phyloP scores from a whole-genome alignment of 2,329 filamentous ascomycete genomes.

The Botrytis cinerea region DNA sequence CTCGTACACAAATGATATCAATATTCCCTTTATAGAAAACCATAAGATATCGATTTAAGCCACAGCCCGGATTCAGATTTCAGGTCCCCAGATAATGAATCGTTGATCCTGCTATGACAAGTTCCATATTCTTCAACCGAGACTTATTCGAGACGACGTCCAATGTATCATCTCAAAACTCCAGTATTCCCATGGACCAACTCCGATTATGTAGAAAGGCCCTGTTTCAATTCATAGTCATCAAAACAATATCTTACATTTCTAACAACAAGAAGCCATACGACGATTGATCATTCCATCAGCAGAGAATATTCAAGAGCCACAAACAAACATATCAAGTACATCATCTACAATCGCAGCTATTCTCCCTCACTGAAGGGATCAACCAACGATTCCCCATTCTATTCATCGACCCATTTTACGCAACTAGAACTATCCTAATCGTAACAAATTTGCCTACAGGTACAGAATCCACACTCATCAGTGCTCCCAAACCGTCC shows the following conservation, averaged over 20 bases:
- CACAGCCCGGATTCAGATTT: accelerated
- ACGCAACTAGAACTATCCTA: accelerated
- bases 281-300: neutral
- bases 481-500: too few relatives aligned
- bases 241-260: neutral
- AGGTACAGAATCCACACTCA: too few relatives aligned
- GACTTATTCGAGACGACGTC: neutral
- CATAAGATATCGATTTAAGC: neutral
- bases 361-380: neutral
- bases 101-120: too few relatives aligned
- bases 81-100: neutral
- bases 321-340: neutral
- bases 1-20: accelerated
- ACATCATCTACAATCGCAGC: accelerated
- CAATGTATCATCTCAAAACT: neutral
- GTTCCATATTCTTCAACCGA: too few relatives aligned
- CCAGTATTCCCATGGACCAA: too few relatives aligned
- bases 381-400: neutral
- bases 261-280: neutral
- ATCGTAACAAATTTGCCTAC: accelerated
- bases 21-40: accelerated
- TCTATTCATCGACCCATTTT: accelerated
- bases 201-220: too few relatives aligned
- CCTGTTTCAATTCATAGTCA: neutral
- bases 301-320: neutral